phyloP scores from a whole-genome alignment of 1,284 basidiomycete species.

The Leccinum pachyderme region DNA sequence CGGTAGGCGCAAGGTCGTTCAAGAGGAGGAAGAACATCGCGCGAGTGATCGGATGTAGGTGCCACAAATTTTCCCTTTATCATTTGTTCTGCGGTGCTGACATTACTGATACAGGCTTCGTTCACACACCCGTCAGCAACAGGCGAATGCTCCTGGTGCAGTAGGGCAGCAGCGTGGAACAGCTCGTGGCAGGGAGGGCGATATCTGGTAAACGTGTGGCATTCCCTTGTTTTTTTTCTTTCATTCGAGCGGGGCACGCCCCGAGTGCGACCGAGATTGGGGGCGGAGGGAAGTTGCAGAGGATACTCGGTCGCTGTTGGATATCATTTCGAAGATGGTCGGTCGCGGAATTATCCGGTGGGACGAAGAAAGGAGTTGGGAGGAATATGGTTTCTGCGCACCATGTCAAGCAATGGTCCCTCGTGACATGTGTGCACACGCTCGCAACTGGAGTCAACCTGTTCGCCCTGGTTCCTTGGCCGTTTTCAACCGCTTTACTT shows the following conservation, averaged over 20 bases:
- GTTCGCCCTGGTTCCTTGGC: slow-evolving; percentile 12
- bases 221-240: slow-evolving; percentile 42
- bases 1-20: slow-evolving; percentile 70
- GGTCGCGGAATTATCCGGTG: slow-evolving; percentile 28
- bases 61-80: slow-evolving; percentile 30
- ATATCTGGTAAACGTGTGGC: slow-evolving; percentile 65
- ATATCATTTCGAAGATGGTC: slow-evolving; percentile 39
- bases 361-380: slow-evolving; percentile 10
- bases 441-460: slow-evolving; percentile 17
- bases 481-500: slow-evolving; percentile 22
- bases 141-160: slow-evolving; percentile 52
- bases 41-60: slow-evolving; percentile 77
- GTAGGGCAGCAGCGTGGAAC: slow-evolving; percentile 59
- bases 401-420: slow-evolving; percentile 33
- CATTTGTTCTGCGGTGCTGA: slow-evolving; percentile 17
- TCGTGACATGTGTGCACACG: slow-evolving; percentile 26
- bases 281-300: slow-evolving; percentile 54
- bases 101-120: slow-evolving; percentile 55
- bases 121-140: slow-evolving; percentile 80
- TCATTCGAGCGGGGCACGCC: slow-evolving; percentile 49
- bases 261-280: slow-evolving; percentile 62
- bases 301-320: slow-evolving; percentile 50
- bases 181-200: slow-evolving; percentile 59
- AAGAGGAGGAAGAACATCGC: slow-evolving; percentile 77
- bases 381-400: slow-evolving; percentile 41